These are phyloP conservation scores for Talaromyces sp. DNA, from an alignment of 2,329 filamentous ascomycete genomes.

Conservation along the genomic window DNA sequence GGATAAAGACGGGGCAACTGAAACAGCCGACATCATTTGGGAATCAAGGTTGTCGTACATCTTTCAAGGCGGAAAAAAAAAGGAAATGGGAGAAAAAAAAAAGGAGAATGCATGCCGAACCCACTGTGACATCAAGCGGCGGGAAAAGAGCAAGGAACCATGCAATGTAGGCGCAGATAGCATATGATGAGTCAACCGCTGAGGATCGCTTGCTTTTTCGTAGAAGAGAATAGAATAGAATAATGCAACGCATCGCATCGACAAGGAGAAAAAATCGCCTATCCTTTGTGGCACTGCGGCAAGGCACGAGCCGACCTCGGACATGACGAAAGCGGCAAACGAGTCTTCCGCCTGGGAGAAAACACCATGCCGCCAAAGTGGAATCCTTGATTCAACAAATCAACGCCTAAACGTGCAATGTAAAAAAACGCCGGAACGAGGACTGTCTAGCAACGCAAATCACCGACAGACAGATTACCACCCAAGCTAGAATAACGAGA, in stretches of 20 bases:
- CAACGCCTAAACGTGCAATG: slow-evolving; percentile 19
- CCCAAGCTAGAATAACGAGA: slow-evolving; percentile 15
- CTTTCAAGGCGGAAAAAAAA: slow-evolving; percentile 4
- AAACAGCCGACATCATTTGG: slow-evolving; percentile 8
- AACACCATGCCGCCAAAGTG: slow-evolving; percentile 11
- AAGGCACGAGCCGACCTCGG: neutral
- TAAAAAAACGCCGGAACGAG: slow-evolving; percentile 13
- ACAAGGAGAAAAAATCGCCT: neutral
- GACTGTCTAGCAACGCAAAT: slow-evolving; percentile 9
- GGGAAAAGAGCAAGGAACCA: neutral
- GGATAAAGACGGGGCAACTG: slow-evolving; percentile 14
- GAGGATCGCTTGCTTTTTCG: neutral
- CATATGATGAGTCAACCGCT: neutral
- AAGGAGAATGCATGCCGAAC: slow-evolving; percentile 14
- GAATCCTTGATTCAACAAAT: slow-evolving; percentile 9
- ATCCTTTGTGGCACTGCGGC: neutral
- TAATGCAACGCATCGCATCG: neutral
- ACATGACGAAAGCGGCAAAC: slow-evolving; percentile 16
- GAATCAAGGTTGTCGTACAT: neutral
- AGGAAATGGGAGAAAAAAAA: neutral
- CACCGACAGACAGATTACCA: slow-evolving; percentile 16
- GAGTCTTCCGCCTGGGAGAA: slow-evolving; percentile 13
- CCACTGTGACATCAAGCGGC: slow-evolving; percentile 16
- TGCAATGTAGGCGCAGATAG: slow-evolving; percentile 5
- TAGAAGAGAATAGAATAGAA: neutral